Percentiles rank a stretch among this genome's conserved stretches.
phyloP scores from a whole-genome alignment of 495 filamentous ascomycete genomes.

The Trichoderma reesei region DNA sequence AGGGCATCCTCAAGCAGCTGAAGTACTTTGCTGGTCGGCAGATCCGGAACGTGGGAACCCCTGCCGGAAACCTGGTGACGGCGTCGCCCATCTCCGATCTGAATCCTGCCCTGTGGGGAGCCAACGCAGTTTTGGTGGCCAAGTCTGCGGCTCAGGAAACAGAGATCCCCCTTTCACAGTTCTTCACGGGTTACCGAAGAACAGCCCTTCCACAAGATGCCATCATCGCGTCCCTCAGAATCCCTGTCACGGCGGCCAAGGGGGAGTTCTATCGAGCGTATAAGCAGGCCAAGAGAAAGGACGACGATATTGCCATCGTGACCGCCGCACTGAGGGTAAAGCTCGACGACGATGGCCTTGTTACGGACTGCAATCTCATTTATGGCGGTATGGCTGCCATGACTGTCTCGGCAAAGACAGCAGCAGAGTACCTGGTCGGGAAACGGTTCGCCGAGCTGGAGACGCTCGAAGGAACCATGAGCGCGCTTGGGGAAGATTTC shows the following conservation, averaged over 20 bases:
- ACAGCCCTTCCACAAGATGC: constrained; percentile 76
- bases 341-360: constrained; percentile 52
- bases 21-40: constrained; percentile 92
- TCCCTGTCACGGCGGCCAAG: constrained; percentile 60
- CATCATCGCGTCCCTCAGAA: constrained; percentile 76
- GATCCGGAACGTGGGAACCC: constrained; percentile 93
- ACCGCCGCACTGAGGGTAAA: constrained; percentile 69
- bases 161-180: constrained; percentile 81
- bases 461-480: constrained; percentile 82
- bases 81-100: constrained; percentile 94
- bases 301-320: constrained; percentile 95
- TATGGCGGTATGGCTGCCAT: constrained; percentile 88
- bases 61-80: constrained; percentile 89
- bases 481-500: constrained; percentile 77
- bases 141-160: constrained; percentile 60
- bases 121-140: constrained; percentile 69
- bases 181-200: constrained; percentile 84
- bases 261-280: constrained; percentile 69
- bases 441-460: constrained; percentile 70
- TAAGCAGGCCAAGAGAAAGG: constrained; percentile 92
- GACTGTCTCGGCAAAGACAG: constrained; percentile 72
- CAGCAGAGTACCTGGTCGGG: constrained; percentile 58
- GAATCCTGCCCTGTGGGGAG: constrained; percentile 88
- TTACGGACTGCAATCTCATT: constrained; percentile 63
- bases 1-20: constrained; percentile 66